phyloP scores from a whole-genome alignment of 2,329 filamentous ascomycete genomes.

The Sporothrix mexicana region DNA sequence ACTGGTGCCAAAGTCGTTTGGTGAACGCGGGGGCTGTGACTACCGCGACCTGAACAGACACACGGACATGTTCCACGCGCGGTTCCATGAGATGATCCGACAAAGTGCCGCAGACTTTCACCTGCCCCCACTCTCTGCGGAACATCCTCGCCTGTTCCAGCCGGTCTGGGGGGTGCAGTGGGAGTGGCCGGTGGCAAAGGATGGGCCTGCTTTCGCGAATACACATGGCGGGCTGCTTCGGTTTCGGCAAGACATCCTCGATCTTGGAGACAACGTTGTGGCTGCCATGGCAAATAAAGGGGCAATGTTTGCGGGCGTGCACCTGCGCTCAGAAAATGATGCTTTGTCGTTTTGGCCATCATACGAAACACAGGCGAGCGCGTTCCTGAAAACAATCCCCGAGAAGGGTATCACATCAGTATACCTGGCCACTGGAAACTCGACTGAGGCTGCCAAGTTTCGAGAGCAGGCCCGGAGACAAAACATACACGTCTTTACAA shows the following conservation, averaged over 20 bases:
- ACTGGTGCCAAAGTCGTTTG: constrained; percentile 52
- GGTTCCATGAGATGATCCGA: constrained; percentile 46
- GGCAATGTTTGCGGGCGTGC: constrained; percentile 48
- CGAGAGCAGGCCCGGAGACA: constrained; percentile 41
- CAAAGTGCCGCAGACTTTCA: constrained; percentile 41
- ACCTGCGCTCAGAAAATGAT: constrained; percentile 56
- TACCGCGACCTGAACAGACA: constrained; percentile 50
- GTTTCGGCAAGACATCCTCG: constrained; percentile 51
- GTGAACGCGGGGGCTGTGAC: constrained; percentile 49
- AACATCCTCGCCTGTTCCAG: constrained; percentile 48
- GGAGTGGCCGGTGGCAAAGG: constrained; percentile 54
- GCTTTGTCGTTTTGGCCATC: constrained; percentile 54
- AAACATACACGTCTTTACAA: constrained; percentile 44
- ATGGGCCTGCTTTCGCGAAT: constrained; percentile 54
- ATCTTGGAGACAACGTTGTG: constrained; percentile 48
- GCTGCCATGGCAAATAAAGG: constrained; percentile 36
- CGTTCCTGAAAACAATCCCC: constrained; percentile 48
- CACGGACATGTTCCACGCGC: constrained; percentile 47
- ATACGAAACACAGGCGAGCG: constrained; percentile 50
- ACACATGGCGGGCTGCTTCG: constrained; percentile 52
- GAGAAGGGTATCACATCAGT: constrained; percentile 46
- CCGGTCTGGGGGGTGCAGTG: constrained; percentile 54
- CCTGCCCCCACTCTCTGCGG: constrained; percentile 35
- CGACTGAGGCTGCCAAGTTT: constrained; percentile 50
- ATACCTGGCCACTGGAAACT: constrained; percentile 55